These are phyloP conservation scores for Phytopythium delawarense DNA, from an alignment of 352 stramenopile genomes.

Conservation along the genomic window DNA sequence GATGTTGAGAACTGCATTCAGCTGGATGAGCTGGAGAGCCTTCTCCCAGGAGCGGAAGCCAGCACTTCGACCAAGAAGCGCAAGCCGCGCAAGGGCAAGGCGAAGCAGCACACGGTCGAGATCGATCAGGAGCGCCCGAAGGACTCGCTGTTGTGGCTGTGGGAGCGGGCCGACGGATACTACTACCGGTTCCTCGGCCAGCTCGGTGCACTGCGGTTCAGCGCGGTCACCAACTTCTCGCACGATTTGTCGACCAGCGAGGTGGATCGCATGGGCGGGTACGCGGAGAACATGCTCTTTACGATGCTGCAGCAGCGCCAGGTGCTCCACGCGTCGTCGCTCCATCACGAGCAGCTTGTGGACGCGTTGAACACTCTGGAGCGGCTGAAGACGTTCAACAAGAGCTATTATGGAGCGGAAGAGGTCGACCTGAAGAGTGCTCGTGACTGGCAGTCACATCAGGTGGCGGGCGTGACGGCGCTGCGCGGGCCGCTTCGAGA, in stretches of 20 bases:
- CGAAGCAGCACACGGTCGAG: constrained; percentile 24
- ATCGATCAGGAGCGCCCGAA: constrained; percentile 23
- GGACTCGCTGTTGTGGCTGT: constrained; percentile 73
- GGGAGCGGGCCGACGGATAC: constrained; percentile 82
- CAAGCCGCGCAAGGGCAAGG: constrained; percentile 16
- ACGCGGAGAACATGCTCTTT: constrained; percentile 89
- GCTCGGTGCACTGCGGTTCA: constrained; percentile 74
- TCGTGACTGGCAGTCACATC: constrained; percentile 53
- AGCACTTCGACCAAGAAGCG: constrained; percentile 6
- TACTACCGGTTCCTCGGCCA: constrained; percentile 88
- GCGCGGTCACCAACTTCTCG: constrained; percentile 74
- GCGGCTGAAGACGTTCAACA: constrained; percentile 40
- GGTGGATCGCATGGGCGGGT: constrained; percentile 84
- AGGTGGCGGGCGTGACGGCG: constrained; percentile 33
- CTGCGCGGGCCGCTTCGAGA: constrained; percentile 57
- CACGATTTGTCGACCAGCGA: constrained; percentile 81
- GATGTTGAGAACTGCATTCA: constrained; percentile 81
- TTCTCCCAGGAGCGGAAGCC: neutral
- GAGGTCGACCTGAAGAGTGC: constrained; percentile 21
- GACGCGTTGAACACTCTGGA: constrained; percentile 45
- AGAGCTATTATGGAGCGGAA: constrained; percentile 18
- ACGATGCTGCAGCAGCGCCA: constrained; percentile 87
- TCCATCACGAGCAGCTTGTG: constrained; percentile 72
- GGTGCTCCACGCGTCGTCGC: constrained; percentile 58
- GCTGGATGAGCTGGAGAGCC: constrained; percentile 50